Percentiles rank a stretch among this genome's conserved stretches.
Evolutionary conservation across 345 rosid species (phyloP).

Genomic region (Acer negundo): DNA sequence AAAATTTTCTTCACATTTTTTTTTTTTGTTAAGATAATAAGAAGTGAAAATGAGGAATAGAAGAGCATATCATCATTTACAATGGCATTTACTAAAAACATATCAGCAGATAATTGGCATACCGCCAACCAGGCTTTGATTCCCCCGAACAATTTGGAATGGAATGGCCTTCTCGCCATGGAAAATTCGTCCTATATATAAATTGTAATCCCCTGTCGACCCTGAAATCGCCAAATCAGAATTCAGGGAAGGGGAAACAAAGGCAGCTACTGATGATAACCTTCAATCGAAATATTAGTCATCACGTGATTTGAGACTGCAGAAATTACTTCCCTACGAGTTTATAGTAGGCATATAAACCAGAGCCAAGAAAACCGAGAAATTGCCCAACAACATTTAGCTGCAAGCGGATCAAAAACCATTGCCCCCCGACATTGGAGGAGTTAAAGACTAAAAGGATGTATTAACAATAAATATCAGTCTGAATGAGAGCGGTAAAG

Average conservation of each 20-base stretch:
- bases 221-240: neutral
- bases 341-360: conserved; percentile 86
- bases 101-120: neutral
- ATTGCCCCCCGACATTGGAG: neutral
- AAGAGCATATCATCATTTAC: neutral
- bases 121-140: neutral
- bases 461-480: neutral
- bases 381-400: conserved; percentile 85
- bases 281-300: conserved; percentile 4
- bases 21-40: neutral
- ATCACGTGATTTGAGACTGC: neutral
- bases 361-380: conserved; percentile 91
- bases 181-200: conserved; percentile 3
- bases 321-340: conserved; percentile 56
- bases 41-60: neutral
- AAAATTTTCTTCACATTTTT: neutral
- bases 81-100: neutral
- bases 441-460: neutral
- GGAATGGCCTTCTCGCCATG: neutral
- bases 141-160: neutral
- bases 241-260: neutral
- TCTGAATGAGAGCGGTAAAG: neutral
- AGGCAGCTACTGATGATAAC: neutral
- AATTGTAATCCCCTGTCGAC: neutral
- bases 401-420: conserved; percentile 44